Base-by-base conservation (phyloP, 306 rosid species). In the Prunus padus region DNA sequence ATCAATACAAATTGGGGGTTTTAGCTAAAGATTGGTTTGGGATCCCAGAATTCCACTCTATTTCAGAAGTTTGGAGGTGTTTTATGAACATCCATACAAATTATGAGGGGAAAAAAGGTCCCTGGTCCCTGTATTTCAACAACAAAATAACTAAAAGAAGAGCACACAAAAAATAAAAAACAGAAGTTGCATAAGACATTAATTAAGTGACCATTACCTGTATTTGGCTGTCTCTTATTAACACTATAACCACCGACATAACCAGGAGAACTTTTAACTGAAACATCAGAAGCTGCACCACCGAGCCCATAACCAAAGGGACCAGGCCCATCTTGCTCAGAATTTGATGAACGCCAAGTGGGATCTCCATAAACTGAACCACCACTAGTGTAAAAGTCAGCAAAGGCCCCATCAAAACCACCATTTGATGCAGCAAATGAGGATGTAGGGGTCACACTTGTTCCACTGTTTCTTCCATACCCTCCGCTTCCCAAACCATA, bases 281-380 rank as follows among this genome's bases (percentile, higher is more conserved):
- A 85, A 45, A 82, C 92, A 81, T 89, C 93, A 62, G 98, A 88
- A 87, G 89, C 88, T 72, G 85, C 86, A 85, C 82, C 80, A 69
- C 87, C 91, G 74, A 89, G 78, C 42, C 91, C 97, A 84, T 85
- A 89, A 68, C 88, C 89, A 72, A 89, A 87, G 75, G 88, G 80
- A 49, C 85, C 81, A 67, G 93, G 74, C 56, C 82, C 93, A 75
- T 89, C 93, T 23, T 85, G 78, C 56, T 86, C 92, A 4, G 88
- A 75, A 67, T 87, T 87, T 75, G 89, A 84, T 26, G 89, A 85
- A 69, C 82, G 79, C 97, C 98, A 91, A 68, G 93, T 82, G 23
- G 86, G 81, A 70, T 82, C 97, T 85, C 82, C 78, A 33, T 76
- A 76, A 12, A 72, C 45, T 9, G 85, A 72, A 57, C 68, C 44